phyloP scores from a whole-genome alignment of 495 filamentous ascomycete genomes.

The Trichoderma asperelloides region DNA sequence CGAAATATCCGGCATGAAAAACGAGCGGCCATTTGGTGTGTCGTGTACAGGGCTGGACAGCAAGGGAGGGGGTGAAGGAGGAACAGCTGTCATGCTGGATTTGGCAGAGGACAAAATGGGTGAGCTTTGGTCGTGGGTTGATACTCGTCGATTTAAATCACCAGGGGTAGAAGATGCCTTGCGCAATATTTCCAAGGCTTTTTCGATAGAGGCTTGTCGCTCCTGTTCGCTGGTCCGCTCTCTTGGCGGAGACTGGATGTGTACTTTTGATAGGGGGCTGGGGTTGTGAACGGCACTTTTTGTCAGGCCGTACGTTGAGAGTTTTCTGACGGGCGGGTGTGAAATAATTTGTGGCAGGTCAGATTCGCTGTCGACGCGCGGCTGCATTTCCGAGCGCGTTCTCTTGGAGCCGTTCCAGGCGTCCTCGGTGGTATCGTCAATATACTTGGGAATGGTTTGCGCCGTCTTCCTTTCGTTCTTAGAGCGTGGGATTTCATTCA shows the following conservation, averaged over 20 bases:
- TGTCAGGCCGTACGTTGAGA: neutral
- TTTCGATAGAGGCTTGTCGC: neutral
- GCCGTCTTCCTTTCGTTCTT: slow-evolving; percentile 35
- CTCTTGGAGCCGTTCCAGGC: slow-evolving; percentile 20
- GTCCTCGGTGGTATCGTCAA: slow-evolving; percentile 21
- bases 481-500: neutral
- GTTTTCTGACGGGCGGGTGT: slow-evolving; percentile 11
- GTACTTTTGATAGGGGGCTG: slow-evolving; percentile 2
- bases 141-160: neutral
- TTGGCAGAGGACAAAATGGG: slow-evolving; percentile 9
- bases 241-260: neutral
- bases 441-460: slow-evolving; percentile 10
- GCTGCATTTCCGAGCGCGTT: slow-evolving; percentile 32
- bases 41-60: neutral
- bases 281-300: neutral
- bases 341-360: slow-evolving; percentile 33
- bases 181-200: slow-evolving; percentile 1
- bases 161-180: neutral
- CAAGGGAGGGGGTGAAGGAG: neutral
- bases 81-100: slow-evolving; percentile 9
- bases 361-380: slow-evolving; percentile 35
- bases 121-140: neutral
- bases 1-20: slow-evolving; percentile 25
- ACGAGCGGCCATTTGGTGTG: slow-evolving; percentile 19
- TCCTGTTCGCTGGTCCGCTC: neutral